These are phyloP conservation scores for Plasmodium vivax DNA, from an alignment of 169 alveolate species.

Conservation along the genomic window DNA sequence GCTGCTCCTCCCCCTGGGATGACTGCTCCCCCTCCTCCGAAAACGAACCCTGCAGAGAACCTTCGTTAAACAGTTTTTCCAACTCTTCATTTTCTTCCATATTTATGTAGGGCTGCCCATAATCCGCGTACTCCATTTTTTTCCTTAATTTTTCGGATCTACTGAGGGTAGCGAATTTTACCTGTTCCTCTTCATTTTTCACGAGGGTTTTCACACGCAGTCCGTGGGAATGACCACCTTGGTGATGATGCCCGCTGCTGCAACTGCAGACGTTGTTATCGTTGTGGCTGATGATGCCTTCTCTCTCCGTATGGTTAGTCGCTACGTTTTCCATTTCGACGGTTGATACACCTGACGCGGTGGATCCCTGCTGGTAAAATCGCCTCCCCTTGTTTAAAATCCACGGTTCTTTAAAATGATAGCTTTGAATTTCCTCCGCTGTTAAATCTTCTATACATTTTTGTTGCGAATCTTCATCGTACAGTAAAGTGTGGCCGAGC, in stretches of 20 bases:
- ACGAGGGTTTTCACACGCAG: neutral
- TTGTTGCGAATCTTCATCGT: neutral
- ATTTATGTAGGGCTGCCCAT: neutral
- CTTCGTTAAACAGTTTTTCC: conserved; percentile 19
- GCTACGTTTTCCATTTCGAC: neutral
- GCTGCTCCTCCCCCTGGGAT: neutral
- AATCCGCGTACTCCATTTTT: conserved; percentile 20
- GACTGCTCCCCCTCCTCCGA: neutral
- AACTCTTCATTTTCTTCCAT: conserved; percentile 46
- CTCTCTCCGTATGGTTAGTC: neutral
- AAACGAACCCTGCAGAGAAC: neutral
- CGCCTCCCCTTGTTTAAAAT: conserved; percentile 8
- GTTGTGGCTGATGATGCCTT: neutral
- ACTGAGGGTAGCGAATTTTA: conserved; percentile 1
- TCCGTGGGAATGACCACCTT: neutral
- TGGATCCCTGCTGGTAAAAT: neutral
- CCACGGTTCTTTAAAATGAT: conserved; percentile 69
- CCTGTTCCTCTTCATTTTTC: neutral
- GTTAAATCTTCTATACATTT: conserved; percentile 59
- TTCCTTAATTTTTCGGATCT: conserved; percentile 5
- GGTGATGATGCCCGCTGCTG: neutral
- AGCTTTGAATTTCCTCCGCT: conserved; percentile 22
- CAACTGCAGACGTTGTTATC: neutral
- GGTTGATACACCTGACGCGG: neutral
- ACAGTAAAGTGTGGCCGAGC: conserved; percentile 22